phyloP scores from a whole-genome alignment of 1,139 yeast genomes.

The Suhomyces choctaworum region DNA sequence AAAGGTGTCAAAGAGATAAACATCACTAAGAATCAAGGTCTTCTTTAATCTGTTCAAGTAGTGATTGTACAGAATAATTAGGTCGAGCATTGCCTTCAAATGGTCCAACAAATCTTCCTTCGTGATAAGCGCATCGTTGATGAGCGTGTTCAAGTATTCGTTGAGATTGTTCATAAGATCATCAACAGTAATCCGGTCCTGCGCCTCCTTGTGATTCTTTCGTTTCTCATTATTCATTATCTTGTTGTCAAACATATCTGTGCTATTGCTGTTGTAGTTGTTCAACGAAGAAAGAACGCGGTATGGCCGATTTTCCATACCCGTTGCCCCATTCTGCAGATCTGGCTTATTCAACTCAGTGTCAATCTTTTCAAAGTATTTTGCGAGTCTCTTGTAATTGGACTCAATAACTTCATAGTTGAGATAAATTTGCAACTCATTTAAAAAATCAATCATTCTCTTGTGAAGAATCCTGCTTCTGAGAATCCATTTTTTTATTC shows the following conservation, averaged over 20 bases:
- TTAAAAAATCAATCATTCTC: constrained; percentile 61
- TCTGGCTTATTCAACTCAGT: constrained; percentile 17
- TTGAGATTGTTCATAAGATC: constrained; percentile 52
- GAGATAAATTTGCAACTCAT: constrained; percentile 56
- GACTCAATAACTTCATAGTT: constrained; percentile 62
- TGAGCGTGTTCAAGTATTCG: constrained; percentile 60
- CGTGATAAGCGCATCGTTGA: constrained; percentile 70
- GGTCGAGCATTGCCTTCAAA: constrained; percentile 45
- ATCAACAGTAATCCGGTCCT: constrained; percentile 45
- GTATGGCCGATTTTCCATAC: constrained; percentile 1
- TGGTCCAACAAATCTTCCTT: constrained; percentile 55
- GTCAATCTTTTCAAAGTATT: constrained; percentile 23
- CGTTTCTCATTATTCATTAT: constrained; percentile 16
- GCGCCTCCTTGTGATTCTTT: constrained; percentile 5
- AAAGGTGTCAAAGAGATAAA: constrained; percentile 42
- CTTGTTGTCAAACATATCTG: constrained; percentile 35
- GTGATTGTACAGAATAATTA: constrained; percentile 55
- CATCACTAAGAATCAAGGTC: constrained; percentile 54
- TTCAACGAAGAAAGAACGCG: constrained; percentile 12
- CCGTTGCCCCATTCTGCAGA: constrained; percentile 13
- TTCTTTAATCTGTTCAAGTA: constrained; percentile 57
- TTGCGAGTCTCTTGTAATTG: constrained; percentile 48
- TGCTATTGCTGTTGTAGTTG: constrained; percentile 28
- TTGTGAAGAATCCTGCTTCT: constrained; percentile 58
- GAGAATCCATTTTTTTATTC: constrained; percentile 56